Evolutionary conservation across 75 land plant species (phyloP), one percentile per base, ranked within the genome.

Genomic region (Pinus taeda): DNA sequence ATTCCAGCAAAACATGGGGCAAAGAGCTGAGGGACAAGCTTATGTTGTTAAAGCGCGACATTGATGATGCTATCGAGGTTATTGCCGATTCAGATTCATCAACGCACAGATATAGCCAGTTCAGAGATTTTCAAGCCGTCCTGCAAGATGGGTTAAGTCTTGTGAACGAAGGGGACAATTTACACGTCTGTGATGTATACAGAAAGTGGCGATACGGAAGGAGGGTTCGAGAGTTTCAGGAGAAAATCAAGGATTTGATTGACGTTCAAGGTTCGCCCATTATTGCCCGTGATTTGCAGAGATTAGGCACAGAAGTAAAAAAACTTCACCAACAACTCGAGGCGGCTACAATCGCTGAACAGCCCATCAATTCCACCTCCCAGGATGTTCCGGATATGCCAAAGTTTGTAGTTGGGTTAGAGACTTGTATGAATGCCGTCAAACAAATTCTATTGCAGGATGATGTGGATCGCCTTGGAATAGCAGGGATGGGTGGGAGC

Each of bases 201-300:
- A 64, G 67, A 64, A 64, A 64, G 67, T 64, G 30, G 15, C 30
- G 67, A 30, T 64, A 64, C 15, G 67, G 67, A 29, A 64, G 30
- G 67, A 64, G 15, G 14, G 21, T 64, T 14, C 67, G 26, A 29
- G 30, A 64, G 67, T 33, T 64, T 15, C 33, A 64, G 29, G 30
- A 64, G 37, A 64, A 64, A 13, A 26, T 64, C 33, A 64, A 64
- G 2, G 67, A 30, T 1, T 64, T 30, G 17, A 64, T 64, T 29
- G 17, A 26, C 3, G 12, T 33, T 29, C 67, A 64, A 30, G 67
- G 67, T 33, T 15, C 30, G 36, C 33, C 67, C 67, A 64, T 12
- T 15, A 15, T 64, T 37, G 30, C 30, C 33, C 33, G 13, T 24
- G 67, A 64, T 26, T 15, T 64, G 15, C 67, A 64, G 67, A 64